Base-by-base conservation (phyloP, 768 basidiomycete genomes). In the Cantharellus cinnabarinus region DNA sequence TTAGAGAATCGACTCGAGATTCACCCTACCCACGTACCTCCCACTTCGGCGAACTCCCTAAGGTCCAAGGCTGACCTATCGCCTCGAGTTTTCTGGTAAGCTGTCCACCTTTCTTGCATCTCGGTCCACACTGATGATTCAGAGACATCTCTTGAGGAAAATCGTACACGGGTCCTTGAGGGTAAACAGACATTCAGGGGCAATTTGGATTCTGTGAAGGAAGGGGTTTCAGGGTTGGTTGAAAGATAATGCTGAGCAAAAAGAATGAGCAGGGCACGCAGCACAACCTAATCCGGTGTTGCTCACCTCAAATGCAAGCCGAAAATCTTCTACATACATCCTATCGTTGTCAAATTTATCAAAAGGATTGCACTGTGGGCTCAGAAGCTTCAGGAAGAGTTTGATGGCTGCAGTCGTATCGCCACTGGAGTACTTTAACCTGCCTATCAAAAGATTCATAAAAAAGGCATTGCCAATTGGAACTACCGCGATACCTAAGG, bases 341-440 rank as follows among this genome's bases (percentile, higher is more conserved):
- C 81, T 83, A 0, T 41, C 50, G 61, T 58, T 40, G 60, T 63
- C 2, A 52, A 51, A 53, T n/a, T 15, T 37, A 10, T 42, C 64
- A 2, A 77, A 72, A 57, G 77, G 76, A 59, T 75, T 10, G 44
- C 44, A 10, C 10, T 10, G 44, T 10, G 52, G 52, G 7, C 10
- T 74, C 29, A 98, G 73, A 14, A 94, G 72, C 0, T 78, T 75
- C 20, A 94, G 68, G 67, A 97, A 97, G 60, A 85, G 76, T 50
- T 75, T 72, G 37, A 93, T 81, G 4, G 94, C 90, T 4, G 76
- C 79, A 52, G 75, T 74, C 37, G 84, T 77, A 65, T 93, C 81
- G 5, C 93, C 91, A n/a, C 85, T 83, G 0, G 88, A 89, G 68
- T 95, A 98, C 42, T 90, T 72, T 62, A 98, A 71, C 44, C 93